Evolutionary conservation across 345 rosid species (phyloP), one percentile per base, ranked within the genome.

Genomic region (Gossypium thurberi): DNA sequence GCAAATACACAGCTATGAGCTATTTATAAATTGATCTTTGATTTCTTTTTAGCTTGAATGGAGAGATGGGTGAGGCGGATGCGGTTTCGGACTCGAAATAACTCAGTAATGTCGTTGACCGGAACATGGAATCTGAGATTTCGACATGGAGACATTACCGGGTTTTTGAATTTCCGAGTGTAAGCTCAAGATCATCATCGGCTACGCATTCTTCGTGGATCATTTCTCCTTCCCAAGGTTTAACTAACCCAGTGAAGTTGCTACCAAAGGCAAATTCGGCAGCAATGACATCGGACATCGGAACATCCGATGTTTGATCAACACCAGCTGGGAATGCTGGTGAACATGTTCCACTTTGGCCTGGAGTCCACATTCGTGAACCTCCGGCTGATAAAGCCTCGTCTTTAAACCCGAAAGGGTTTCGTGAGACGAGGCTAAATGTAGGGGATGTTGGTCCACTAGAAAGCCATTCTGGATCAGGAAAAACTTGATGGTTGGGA

Each of bases 211-310:
- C 99, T 73, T 92, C 99, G 26, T 95, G 99, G 63, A 95, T 95
- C 80, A 93, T 88, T 83, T 95, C 99, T 59, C 99, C 99, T 86
- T 95, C 98, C 99, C 99, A 95, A 26, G 99, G 94, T 83, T 95
- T 95, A 71, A 95, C 98, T 53, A 95, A 72, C 58, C 98, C 96
- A 5, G 80, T 69, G 9, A 77, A 60, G 12, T 87, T 84, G 69
- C 92, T 79, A 17, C 98, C 96, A 75, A 95, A 95, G 3, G 98
- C 99, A 82, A 95, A 95, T 84, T 95, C 99, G 40, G 89, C 82
- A 14, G 98, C 87, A 73, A 89, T 86, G 33, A 82, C 82, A 68
- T 95, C 99, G 37, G 88, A 74, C 98, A 95, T 95, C 28, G 97
- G 94, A 42, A 95, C 87, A 83, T 95, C 99, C 37, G 96, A 79